phyloP scores from a whole-genome alignment of 2,329 filamentous ascomycete species.

The Alternaria sp. region DNA sequence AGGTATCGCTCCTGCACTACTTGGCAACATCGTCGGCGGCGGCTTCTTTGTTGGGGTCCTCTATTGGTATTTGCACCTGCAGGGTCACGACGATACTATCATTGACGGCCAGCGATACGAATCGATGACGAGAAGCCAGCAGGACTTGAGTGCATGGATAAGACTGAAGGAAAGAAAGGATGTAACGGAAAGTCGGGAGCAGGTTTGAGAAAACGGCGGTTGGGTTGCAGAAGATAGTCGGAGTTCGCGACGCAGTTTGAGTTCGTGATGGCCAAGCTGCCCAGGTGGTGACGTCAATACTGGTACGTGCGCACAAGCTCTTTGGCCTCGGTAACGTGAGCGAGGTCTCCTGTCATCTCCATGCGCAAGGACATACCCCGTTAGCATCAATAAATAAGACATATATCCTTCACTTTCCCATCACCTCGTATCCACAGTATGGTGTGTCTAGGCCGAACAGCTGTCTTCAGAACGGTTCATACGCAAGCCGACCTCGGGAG shows the following conservation, averaged over 20 bases:
- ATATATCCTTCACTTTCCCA: neutral
- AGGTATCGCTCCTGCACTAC: conserved; percentile 29
- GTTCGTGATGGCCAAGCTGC: too few relatives aligned
- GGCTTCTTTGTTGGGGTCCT: conserved; percentile 7
- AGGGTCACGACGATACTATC: conserved; percentile 1
- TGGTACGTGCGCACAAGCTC: neutral
- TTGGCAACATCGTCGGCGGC: conserved; percentile 33
- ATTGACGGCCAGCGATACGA: conserved; percentile 8
- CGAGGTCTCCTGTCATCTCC: neutral
- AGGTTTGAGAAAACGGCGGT: neutral
- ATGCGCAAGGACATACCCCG: neutral
- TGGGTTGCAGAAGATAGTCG: neutral
- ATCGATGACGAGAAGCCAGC: neutral
- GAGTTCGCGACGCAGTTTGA: neutral
- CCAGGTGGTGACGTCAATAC: neutral
- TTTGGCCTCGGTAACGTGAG: neutral
- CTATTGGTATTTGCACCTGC: conserved; percentile 8
- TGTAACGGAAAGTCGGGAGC: neutral
- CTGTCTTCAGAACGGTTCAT: neutral
- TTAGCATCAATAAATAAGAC: neutral
- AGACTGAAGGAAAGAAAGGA: neutral
- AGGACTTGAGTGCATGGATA: neutral
- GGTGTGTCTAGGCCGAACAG: neutral
- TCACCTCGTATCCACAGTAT: neutral
- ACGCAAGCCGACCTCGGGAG: too few relatives aligned